Evolutionary conservation across 495 filamentous ascomycete genomes (phyloP), one percentile per base, ranked within the genome.

Genomic region (Penicillium goetzii): DNA sequence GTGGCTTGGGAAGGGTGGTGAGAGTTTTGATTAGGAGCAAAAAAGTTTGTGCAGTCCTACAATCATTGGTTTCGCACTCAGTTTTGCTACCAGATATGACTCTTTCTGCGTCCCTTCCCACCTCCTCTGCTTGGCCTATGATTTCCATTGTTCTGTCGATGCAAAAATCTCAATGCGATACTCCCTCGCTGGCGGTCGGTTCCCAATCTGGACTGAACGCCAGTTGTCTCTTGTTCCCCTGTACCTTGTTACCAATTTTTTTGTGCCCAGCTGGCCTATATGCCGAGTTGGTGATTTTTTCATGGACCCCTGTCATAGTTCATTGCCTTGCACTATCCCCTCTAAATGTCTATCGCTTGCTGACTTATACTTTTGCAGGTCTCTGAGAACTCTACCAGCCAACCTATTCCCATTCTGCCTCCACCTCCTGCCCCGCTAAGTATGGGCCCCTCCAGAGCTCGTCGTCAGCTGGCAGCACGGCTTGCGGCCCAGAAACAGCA

Each of bases 391-490:
- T 74, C 79, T 40, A 71, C 72, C 11, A 81, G 78, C 61, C 76
- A 80, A 51, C 79, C 78, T 28, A 80, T 81, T 58, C 80, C 79
- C 1, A 81, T 82, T 49, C 59, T 82, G 17, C 76, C 80, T 36
- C 79, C 80, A 12, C 80, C 80, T 43, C 80, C 80, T 32, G 78
- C 80, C 60, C 78, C 81, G n/a, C 57, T 80, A 60, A 92, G 93
- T 68, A 85, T 92, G 25, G 89, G 90, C 11, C 93, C 93, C 3
- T 93, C 92, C 3, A 85, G 93, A n/a, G 93, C 93, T 21, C 87
- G 93, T 19, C 84, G 92, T 21, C 93, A 96, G 74, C 82, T 97
- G 19, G 92, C 91, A 32, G 90, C 88, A 32, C 87, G 92, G 23
- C 85, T 97, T 1, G 92, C 92, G 15, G 83, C 90, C 68, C 91